phyloP scores from a whole-genome alignment of 331 rosid genomes.

The Phaseolus coccineus region DNA sequence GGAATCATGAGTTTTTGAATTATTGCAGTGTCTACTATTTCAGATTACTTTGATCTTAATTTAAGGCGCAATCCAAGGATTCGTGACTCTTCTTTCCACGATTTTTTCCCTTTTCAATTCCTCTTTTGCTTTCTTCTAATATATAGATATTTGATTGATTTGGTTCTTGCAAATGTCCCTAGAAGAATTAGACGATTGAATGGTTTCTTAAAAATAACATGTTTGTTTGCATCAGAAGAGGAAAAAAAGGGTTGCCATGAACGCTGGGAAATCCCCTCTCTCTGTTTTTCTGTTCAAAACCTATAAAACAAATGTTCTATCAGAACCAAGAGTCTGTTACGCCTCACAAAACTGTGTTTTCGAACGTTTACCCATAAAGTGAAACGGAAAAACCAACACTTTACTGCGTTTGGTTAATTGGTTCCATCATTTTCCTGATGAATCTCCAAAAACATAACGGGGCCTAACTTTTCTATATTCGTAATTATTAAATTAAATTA shows the following conservation, averaged over 20 bases:
- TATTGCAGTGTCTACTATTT: conserved; percentile 27
- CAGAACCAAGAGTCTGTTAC: too few relatives aligned
- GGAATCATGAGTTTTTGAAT: conserved; percentile 32
- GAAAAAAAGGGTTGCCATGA: too few relatives aligned
- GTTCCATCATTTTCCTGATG: too few relatives aligned
- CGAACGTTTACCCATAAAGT: too few relatives aligned
- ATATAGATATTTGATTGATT: background rate
- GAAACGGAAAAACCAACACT: too few relatives aligned
- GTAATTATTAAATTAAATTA: too few relatives aligned
- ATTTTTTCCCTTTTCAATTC: background rate
- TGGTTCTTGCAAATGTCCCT: background rate
- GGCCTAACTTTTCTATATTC: too few relatives aligned
- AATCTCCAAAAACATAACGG: too few relatives aligned
- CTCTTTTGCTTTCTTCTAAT: conserved; percentile 17
- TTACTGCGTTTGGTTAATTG: background rate
- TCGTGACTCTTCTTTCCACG: background rate
- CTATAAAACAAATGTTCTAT: too few relatives aligned
- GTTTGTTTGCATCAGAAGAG: conserved; percentile 16
- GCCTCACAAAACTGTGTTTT: too few relatives aligned
- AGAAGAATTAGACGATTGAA: background rate
- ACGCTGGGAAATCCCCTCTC: too few relatives aligned
- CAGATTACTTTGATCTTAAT: conserved; percentile 42
- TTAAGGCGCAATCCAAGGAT: conserved; percentile 57
- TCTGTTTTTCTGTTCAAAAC: background rate
- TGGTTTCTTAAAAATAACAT: conserved; percentile 28